Percentiles rank a stretch among this genome's conserved stretches.
phyloP scores from a whole-genome alignment of 2,329 filamentous ascomycete genomes.

The Graphilbum fragrans region DNA sequence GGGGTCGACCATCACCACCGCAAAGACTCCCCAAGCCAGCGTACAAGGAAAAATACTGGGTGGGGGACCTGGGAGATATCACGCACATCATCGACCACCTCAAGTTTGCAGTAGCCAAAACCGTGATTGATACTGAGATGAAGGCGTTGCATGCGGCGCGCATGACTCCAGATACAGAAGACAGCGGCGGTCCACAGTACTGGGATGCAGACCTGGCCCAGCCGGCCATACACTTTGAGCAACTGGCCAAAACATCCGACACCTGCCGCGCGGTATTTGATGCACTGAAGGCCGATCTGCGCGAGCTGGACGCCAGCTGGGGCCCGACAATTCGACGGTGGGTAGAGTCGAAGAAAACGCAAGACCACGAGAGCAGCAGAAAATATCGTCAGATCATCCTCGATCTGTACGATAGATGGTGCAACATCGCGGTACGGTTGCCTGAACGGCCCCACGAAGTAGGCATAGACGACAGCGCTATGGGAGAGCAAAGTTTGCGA shows the following conservation, averaged over 20 bases:
- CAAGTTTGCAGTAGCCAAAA: conserved; percentile 39
- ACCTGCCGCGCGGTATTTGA: conserved; percentile 20
- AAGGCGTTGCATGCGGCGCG: conserved; percentile 17
- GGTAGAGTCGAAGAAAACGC: conserved; percentile 3
- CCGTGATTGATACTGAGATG: conserved; percentile 25
- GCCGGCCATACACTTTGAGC: conserved; percentile 22
- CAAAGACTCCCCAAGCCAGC: conserved; percentile 21
- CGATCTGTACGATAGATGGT: conserved; percentile 27
- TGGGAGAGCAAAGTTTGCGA: background rate
- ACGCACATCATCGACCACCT: conserved; percentile 49
- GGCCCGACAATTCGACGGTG: background rate
- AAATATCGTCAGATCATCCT: conserved; percentile 18
- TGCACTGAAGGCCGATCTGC: conserved; percentile 21
- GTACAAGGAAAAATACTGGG: conserved; percentile 28
- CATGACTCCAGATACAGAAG: background rate
- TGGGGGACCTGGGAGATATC: conserved; percentile 13
- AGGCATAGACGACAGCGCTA: background rate
- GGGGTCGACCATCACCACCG: conserved; percentile 10
- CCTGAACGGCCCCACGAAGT: conserved; percentile 8
- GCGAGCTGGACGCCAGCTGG: conserved; percentile 21
- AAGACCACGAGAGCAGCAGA: conserved; percentile 10
- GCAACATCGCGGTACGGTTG: conserved; percentile 21
- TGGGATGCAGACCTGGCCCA: conserved; percentile 25
- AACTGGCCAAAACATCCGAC: conserved; percentile 12
- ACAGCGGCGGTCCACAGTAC: conserved; percentile 5